Conservation (phyloP, 2,329 filamentous ascomycete genomes). For the Fusarium sp. region DNA sequence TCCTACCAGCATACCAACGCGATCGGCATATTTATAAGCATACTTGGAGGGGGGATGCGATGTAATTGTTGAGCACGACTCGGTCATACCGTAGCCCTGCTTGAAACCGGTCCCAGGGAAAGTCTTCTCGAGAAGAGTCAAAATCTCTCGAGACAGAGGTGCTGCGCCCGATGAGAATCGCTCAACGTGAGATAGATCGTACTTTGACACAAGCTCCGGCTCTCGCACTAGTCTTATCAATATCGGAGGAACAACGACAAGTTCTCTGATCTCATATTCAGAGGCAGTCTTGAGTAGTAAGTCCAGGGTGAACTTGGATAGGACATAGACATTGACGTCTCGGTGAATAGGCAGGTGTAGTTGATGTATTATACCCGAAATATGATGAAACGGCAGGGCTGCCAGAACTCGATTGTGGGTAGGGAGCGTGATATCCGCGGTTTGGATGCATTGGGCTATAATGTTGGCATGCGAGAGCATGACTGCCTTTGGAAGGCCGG, state of each 20-base stretch:
- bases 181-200: constrained; percentile 20
- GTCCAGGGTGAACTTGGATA: neutral
- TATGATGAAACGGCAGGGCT: constrained; percentile 42
- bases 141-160: constrained; percentile 17
- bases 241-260: neutral
- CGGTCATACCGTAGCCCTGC: constrained; percentile 84
- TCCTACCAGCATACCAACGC: constrained; percentile 45
- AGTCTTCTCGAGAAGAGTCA: constrained; percentile 5
- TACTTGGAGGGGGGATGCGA: constrained; percentile 75
- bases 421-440: neutral
- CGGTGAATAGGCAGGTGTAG: neutral
- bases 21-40: constrained; percentile 42
- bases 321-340: neutral
- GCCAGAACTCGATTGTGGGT: constrained; percentile 23
- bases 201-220: neutral
- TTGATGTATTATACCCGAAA: constrained; percentile 13
- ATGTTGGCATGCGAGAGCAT: constrained; percentile 38
- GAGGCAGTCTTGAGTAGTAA: neutral
- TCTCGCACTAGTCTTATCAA: neutral
- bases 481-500: constrained; percentile 36
- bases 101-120: constrained; percentile 27
- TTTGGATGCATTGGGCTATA: constrained; percentile 31
- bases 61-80: constrained; percentile 80
- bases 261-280: neutral
- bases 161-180: constrained; percentile 28